A percentile compares a stretch with the other conserved stretches of the same genome.
phyloP scores from a whole-genome alignment of 225 moss, liverwort and hornwort genomes.

The Thuidium tamariscinum region DNA sequence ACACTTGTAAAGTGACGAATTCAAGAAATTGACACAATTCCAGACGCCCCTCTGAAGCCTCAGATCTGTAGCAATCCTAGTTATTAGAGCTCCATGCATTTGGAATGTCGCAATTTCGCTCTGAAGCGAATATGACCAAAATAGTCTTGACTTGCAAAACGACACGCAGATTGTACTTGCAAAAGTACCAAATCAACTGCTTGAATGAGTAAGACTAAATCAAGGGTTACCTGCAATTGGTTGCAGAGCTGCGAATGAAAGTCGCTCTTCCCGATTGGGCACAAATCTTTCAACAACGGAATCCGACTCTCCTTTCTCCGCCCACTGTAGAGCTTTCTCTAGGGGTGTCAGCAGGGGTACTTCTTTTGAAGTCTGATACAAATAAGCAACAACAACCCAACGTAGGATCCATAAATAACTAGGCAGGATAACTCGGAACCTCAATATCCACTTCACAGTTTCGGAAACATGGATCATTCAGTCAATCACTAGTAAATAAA shows the following conservation, averaged over 20 bases:
- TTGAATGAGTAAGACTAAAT: neutral
- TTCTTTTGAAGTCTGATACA: conserved; percentile 52
- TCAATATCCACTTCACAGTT: neutral
- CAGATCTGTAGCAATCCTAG: neutral
- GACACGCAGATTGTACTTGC: neutral
- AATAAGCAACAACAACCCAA: neutral
- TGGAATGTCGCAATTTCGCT: neutral
- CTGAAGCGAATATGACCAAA: neutral
- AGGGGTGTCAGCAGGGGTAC: conserved; percentile 75
- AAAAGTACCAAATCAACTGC: neutral
- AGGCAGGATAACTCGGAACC: neutral
- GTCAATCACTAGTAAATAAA: neutral
- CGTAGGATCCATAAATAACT: neutral
- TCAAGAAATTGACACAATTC: neutral
- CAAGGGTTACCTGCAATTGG: conserved; percentile 62
- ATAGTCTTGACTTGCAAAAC: neutral
- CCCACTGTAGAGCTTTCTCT: conserved; percentile 88
- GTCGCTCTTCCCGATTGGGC: conserved; percentile 63
- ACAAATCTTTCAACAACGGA: conserved; percentile 39
- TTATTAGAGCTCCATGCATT: neutral
- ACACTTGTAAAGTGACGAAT: neutral
- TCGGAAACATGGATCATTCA: neutral
- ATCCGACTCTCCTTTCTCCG: conserved; percentile 77
- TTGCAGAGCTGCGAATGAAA: conserved; percentile 91
- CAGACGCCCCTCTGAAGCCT: neutral